Base-by-base conservation (phyloP, 768 basidiomycete genomes). In the Boletales sp. region DNA sequence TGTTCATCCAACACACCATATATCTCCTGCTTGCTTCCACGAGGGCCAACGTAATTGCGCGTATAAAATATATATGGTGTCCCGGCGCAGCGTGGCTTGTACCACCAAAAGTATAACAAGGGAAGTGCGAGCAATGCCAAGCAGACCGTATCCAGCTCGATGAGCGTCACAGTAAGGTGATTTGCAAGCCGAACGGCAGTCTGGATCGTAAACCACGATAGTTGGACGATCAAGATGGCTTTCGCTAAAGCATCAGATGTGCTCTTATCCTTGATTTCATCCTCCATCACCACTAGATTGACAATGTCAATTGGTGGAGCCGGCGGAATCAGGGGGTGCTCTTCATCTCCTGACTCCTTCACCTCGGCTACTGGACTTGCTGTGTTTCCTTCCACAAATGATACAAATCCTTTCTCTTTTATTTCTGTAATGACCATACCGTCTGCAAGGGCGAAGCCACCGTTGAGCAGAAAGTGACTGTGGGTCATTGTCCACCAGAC, bases 401-500 rank as follows among this genome's bases (percentile, higher is more conserved):
- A 17, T 17, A 50, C 19, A 17, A 49, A 39, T 27, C 39, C n/a
- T 3, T 40, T 2, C 2, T 18, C 1, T 1, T 40, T 5, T 15
- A 44, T 50, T 34, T 32, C 43, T n/a, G 2, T 30, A 19, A 31
- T n/a, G 4, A 15, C 18, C n/a, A 35, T 5, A n/a, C n/a, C n/a
- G n/a, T 49, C 29, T 18, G 29, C 8, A 17, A 49, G 41, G 14
- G 17, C 34, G 21, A 49, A 48, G 10, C 48, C 41, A 19, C 41
- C 41, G 14, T 15, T 48, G 14, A 21, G 5, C 4, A 35, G 14
- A 29, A 48, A 48, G 27, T 48, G 18, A 15, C 41, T 48, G 4
- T 43, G 48, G 2, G 48, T 31, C 41, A n/a, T 43, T 13, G 40
- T 48, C 48, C 48, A 48, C 48, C 48, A 43, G n/a, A n/a, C 24